Evolutionary conservation across 345 rosid species (phyloP).

Genomic region (Mangifera indica): DNA sequence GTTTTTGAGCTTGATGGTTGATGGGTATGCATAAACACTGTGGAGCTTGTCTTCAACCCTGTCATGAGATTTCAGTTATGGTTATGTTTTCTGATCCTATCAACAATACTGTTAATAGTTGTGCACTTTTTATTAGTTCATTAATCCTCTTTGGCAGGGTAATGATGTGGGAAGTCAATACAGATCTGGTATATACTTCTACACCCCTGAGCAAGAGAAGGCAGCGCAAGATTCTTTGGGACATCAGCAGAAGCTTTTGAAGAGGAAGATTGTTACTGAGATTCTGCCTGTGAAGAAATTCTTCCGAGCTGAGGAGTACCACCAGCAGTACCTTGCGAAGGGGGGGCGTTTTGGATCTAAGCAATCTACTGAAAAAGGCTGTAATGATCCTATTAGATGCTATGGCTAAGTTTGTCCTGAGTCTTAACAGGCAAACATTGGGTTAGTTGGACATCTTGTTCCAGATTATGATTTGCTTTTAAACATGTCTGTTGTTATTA

Average conservation of each 20-base stretch:
- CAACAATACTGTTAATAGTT: background rate
- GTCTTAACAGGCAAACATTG: slow-evolving; percentile 9
- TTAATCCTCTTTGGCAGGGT: slow-evolving; percentile 47
- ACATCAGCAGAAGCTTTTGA: slow-evolving; percentile 54
- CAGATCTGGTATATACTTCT: slow-evolving; percentile 82
- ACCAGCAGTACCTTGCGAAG: slow-evolving; percentile 88
- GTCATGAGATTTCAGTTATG: background rate
- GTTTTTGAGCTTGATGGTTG: no score
- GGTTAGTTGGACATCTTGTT: background rate
- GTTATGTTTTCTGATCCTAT: background rate
- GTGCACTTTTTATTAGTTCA: background rate
- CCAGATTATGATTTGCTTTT: background rate
- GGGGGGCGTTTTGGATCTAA: slow-evolving; percentile 80
- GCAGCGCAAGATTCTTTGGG: slow-evolving; percentile 66
- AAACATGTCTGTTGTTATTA: background rate
- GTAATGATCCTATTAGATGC: slow-evolving; percentile 90
- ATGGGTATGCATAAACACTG: no score
- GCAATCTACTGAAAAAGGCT: slow-evolving; percentile 78
- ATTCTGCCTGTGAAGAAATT: slow-evolving; percentile 85
- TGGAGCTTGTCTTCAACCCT: background rate
- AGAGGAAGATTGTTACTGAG: slow-evolving; percentile 76
- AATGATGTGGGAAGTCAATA: slow-evolving; percentile 91
- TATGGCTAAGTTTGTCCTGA: slow-evolving; percentile 57
- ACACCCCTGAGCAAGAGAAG: slow-evolving; percentile 84
- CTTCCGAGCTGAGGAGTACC: slow-evolving; percentile 87